Evolutionary conservation across 1,284 basidiomycete species (phyloP).

Genomic region (Anthracocystis walkeri): DNA sequence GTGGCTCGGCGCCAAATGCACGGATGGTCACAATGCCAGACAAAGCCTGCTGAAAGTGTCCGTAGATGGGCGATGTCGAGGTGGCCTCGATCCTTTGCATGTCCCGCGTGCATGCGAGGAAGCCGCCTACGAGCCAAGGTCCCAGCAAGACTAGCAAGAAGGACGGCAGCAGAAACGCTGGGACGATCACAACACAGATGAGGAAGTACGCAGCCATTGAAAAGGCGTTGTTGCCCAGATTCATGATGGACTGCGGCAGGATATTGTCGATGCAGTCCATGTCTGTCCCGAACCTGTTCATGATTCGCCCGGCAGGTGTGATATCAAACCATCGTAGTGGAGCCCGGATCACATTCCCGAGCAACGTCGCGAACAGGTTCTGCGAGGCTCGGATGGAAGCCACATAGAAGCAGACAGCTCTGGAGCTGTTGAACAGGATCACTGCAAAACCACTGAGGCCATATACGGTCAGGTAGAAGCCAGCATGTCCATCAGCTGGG

Average conservation of each 20-base stretch:
- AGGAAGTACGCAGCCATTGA: conserved; percentile 51
- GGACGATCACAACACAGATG: conserved; percentile 62
- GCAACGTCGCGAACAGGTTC: conserved; percentile 55
- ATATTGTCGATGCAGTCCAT: conserved; percentile 63
- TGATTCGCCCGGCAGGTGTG: conserved; percentile 62
- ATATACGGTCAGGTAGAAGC: conserved; percentile 46
- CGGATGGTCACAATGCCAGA: conserved; percentile 66
- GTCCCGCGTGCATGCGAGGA: conserved; percentile 59
- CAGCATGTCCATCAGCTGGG: conserved; percentile 25
- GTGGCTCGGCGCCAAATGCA: conserved; percentile 59
- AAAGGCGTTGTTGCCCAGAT: conserved; percentile 44
- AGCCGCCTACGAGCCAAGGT: conserved; percentile 55
- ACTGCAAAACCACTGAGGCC: conserved; percentile 41
- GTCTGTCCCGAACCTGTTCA: conserved; percentile 66
- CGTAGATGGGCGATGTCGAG: conserved; percentile 66
- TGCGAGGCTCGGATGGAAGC: conserved; percentile 50
- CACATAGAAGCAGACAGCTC: conserved; percentile 41
- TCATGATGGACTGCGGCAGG: conserved; percentile 56
- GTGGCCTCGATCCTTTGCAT: conserved; percentile 68
- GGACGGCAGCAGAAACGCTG: conserved; percentile 54
- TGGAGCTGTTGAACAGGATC: conserved; percentile 47
- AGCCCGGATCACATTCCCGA: conserved; percentile 58
- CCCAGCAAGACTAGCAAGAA: conserved; percentile 48
- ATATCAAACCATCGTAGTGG: conserved; percentile 65
- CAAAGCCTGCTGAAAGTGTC: conserved; percentile 58